Base-by-base conservation (phyloP, 768 basidiomycete species). In the Exsudoporus frostii region DNA sequence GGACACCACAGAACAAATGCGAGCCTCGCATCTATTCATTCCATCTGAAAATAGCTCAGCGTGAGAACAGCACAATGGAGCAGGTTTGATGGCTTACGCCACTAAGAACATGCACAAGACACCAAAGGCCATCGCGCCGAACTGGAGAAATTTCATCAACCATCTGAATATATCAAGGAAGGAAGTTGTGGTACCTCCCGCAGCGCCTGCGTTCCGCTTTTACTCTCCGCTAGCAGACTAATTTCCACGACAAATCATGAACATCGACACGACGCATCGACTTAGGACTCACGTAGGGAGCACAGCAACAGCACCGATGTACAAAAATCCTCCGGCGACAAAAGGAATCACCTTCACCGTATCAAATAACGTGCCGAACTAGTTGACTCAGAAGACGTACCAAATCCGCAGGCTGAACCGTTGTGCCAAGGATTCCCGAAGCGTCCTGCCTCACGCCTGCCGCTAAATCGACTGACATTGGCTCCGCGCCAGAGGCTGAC, bases 221-320 rank as follows among this genome's bases (percentile, higher is more conserved):
- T 90, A 73, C 90, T 93, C 67, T 95, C 93, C 49, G 83, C 84
- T 41, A 96, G 75, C 61, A 96, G 72, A 54, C 93, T 92, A 62
- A 46, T 59, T 57, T 51, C 56, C 57, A 53, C 55, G 42, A 51
- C 22, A 49, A 25, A 51, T 59, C 45, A 56, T 53, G 37, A 55
- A 29, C 45, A 34, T 57, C 41, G 51, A 39, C 50, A 30, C 45
- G 10, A 49, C 15, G 38, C 49, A 55, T 40, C 56, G 54, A 53
- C 22, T 32, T 27, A 25, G 19, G 79, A 61, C 88, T 65, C 79
- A 92, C 90, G 88, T 90, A 61, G 92, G 92, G 54, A 94, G 74
- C 55, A 94, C 92, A 44, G 92, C 91, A 51, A 95, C 93, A 29
- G 90, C 90, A 25, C 92, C 93, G 65, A 96, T 94, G 72, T 94